These are phyloP conservation scores for Hydnomerulius pinastri DNA, from an alignment of 768 basidiomycete species.

Conservation along the genomic window DNA sequence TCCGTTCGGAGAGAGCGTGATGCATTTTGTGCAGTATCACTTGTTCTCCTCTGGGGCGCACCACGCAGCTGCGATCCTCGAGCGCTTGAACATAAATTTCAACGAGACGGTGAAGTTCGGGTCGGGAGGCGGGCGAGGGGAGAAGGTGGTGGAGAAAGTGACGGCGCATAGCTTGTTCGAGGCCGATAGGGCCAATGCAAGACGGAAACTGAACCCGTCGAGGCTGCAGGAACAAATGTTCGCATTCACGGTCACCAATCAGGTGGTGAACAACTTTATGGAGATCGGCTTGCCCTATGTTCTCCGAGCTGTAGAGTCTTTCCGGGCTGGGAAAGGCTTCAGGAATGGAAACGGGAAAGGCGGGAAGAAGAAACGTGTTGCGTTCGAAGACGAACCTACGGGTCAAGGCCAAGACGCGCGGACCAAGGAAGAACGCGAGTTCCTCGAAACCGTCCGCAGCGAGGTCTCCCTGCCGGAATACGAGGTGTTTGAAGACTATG, in stretches of 20 bases:
- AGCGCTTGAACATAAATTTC: too few species aligned
- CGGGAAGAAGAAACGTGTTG: slow-evolving; percentile 59
- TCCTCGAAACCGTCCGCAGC: slow-evolving; percentile 69
- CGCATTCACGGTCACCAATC: slow-evolving; percentile 84
- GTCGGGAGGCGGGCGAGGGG: too few species aligned
- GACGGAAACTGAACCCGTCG: slow-evolving; percentile 58
- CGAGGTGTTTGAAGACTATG: too few species aligned
- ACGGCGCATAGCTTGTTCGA: slow-evolving; percentile 43
- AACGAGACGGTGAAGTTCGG: too few species aligned
- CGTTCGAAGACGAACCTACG: slow-evolving; percentile 59
- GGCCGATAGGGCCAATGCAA: slow-evolving; percentile 45
- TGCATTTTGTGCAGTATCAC: slow-evolving; percentile 34
- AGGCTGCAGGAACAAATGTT: too few species aligned
- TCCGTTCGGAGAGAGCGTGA: slow-evolving; percentile 80
- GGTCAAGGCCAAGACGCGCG: too few species aligned
- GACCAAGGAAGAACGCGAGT: slow-evolving; percentile 69
- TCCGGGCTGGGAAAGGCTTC: slow-evolving; percentile 41
- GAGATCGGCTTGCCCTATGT: too few species aligned
- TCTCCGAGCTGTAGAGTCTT: slow-evolving; percentile 51
- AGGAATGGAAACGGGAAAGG: too few species aligned
- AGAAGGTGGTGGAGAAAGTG: slow-evolving; percentile 16
- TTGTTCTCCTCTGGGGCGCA: neutral
- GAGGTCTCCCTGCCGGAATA: slow-evolving; percentile 78
- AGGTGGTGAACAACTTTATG: slow-evolving; percentile 72
- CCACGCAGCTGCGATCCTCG: too few species aligned